These are phyloP conservation scores for Crithidia mellificae DNA, from an alignment of 208 protist genomes.

Conservation along the genomic window DNA sequence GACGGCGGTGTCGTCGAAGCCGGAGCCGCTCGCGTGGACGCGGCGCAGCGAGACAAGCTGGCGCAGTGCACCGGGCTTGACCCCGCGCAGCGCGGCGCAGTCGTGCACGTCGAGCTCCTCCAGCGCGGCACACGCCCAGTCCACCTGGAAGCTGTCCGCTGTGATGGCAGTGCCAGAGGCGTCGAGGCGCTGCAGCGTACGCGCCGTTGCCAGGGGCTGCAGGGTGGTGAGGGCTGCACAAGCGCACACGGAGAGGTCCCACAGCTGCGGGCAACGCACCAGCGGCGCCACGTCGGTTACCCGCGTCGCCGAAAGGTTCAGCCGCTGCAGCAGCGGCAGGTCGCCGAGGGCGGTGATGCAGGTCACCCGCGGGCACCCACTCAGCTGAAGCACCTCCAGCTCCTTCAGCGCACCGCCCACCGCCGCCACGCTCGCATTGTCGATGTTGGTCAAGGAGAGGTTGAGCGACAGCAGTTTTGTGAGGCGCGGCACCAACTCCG, in stretches of 20 bases:
- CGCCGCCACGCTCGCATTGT: slow-evolving; percentile 21
- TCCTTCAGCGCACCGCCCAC: background rate
- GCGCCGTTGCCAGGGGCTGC: slow-evolving; percentile 28
- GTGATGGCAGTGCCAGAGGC: slow-evolving; percentile 19
- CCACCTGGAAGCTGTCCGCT: slow-evolving; percentile 10
- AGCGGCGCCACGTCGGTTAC: slow-evolving; percentile 30
- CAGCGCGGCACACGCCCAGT: slow-evolving; percentile 16
- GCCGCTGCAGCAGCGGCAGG: slow-evolving; percentile 30
- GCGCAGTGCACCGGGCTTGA: slow-evolving; percentile 3
- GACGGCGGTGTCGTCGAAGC: slow-evolving; percentile 35
- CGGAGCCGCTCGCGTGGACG: slow-evolving; percentile 34
- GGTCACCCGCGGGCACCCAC: slow-evolving; percentile 31
- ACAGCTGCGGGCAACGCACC: slow-evolving; percentile 19
- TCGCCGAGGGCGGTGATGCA: slow-evolving; percentile 21
- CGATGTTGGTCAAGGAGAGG: slow-evolving; percentile 16
- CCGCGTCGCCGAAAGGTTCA: slow-evolving; percentile 41
- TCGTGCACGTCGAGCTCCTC: slow-evolving; percentile 29
- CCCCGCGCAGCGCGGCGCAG: slow-evolving; percentile 1
- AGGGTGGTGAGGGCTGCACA: slow-evolving; percentile 21
- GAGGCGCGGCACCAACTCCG: slow-evolving; percentile 13
- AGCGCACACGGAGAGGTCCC: slow-evolving; percentile 21
- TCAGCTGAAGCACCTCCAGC: slow-evolving; percentile 37
- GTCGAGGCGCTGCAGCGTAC: slow-evolving; percentile 24
- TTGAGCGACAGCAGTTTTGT: slow-evolving; percentile 30
- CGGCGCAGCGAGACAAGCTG: slow-evolving; percentile 18